A percentile compares a stretch with the other conserved stretches of the same genome.
These are phyloP conservation scores for Fusarium oligoseptatum DNA, from an alignment of 2,329 filamentous ascomycete species.

Conservation along the genomic window DNA sequence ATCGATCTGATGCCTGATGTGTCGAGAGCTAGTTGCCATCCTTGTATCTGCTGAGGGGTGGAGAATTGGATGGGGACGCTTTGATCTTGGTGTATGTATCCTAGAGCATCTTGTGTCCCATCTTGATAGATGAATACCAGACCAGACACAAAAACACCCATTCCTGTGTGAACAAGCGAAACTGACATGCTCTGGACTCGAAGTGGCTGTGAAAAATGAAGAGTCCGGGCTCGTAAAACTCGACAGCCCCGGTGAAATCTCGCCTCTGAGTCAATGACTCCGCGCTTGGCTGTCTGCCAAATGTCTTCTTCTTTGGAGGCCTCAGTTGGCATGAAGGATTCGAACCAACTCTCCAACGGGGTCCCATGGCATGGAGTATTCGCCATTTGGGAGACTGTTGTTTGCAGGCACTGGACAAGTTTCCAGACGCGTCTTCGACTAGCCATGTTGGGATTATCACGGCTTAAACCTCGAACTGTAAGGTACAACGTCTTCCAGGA, in stretches of 20 bases:
- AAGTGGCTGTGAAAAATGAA: background rate
- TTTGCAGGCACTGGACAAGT: background rate
- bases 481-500: constrained; percentile 23
- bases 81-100: constrained; percentile 19
- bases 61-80: background rate
- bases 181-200: constrained; percentile 10
- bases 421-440: constrained; percentile 28
- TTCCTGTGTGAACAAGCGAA: constrained; percentile 10
- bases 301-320: background rate
- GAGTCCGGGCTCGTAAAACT: constrained; percentile 3
- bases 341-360: constrained; percentile 11
- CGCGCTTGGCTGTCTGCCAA: constrained; percentile 16
- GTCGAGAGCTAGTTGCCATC: constrained; percentile 31
- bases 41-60: constrained; percentile 12
- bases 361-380: constrained; percentile 7
- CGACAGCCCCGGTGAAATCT: constrained; percentile 9
- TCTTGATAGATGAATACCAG: constrained; percentile 8
- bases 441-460: background rate
- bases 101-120: constrained; percentile 9
- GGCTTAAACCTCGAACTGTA: constrained; percentile 4
- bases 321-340: background rate
- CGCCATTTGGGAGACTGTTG: constrained; percentile 13
- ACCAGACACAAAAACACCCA: constrained; percentile 21
- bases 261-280: background rate
- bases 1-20: constrained; percentile 17